Conservation (phyloP, 2,329 filamentous ascomycete genomes). For the Torrubiella hemipterigena region DNA sequence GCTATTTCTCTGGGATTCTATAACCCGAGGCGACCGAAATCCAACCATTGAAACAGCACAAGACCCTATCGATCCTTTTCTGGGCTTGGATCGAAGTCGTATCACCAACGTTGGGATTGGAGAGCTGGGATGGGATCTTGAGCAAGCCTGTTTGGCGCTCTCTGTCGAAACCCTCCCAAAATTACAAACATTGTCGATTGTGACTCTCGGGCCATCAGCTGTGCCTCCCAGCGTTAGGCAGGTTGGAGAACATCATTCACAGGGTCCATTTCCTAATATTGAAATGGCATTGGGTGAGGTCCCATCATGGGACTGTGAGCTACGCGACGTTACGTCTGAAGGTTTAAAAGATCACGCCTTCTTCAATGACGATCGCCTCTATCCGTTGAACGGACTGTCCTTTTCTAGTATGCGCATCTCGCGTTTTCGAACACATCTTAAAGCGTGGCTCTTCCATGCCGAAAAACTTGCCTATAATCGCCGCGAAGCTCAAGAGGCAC, state of each 20-base stretch:
- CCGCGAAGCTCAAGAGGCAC: too few relatives aligned
- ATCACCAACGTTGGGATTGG: background rate
- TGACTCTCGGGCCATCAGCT: background rate
- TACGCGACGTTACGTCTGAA: background rate
- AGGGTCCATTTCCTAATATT: background rate
- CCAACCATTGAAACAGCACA: too few relatives aligned
- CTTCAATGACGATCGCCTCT: background rate
- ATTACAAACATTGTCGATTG: background rate
- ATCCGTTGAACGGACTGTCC: too few relatives aligned
- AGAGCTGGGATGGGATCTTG: background rate
- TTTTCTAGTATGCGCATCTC: too few relatives aligned
- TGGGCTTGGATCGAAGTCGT: background rate
- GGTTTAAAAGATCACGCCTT: background rate
- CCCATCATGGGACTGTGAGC: background rate
- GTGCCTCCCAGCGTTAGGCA: too few relatives aligned
- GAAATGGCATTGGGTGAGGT: background rate
- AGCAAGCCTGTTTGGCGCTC: background rate
- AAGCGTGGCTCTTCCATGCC: too few relatives aligned
- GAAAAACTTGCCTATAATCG: too few relatives aligned
- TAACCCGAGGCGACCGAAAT: background rate
- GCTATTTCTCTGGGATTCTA: constrained; percentile 7
- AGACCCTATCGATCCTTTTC: background rate
- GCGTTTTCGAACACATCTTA: too few relatives aligned
- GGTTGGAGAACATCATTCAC: background rate
- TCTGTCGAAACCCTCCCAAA: background rate